phyloP scores from a whole-genome alignment of 768 basidiomycete genomes.

The Tricholoma flavovirens region DNA sequence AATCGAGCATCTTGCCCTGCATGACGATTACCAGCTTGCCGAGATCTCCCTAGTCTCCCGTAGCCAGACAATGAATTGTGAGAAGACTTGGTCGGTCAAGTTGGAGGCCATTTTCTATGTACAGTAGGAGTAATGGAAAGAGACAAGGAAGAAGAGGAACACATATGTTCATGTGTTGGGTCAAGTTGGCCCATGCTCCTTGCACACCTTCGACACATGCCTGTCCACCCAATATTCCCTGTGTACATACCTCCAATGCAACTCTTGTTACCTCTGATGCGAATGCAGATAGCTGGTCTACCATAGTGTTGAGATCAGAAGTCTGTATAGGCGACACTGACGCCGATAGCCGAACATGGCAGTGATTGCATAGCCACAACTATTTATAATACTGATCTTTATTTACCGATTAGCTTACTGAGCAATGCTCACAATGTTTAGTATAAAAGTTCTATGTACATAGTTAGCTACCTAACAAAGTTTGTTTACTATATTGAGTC shows the following conservation, averaged over 20 bases:
- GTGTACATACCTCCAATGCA: constrained; percentile 50
- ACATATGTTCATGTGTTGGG: constrained; percentile 78
- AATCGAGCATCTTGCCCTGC: constrained; percentile 84
- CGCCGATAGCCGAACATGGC: too few relatives aligned
- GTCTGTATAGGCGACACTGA: too few relatives aligned
- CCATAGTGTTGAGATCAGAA: too few relatives aligned
- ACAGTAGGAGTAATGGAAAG: constrained; percentile 14
- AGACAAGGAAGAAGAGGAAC: neutral
- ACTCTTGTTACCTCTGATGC: constrained; percentile 78
- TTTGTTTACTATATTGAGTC: too few relatives aligned
- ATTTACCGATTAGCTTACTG: too few relatives aligned
- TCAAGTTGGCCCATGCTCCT: constrained; percentile 90
- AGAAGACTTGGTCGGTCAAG: too few relatives aligned
- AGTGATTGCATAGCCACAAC: too few relatives aligned
- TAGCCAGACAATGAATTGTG: constrained; percentile 91
- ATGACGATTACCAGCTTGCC: constrained; percentile 89
- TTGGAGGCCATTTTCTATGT: constrained; percentile 52
- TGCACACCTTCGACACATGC: constrained; percentile 87
- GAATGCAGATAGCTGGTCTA: constrained; percentile 71
- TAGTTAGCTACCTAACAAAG: too few relatives aligned
- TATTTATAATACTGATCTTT: too few relatives aligned
- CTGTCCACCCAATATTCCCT: constrained; percentile 87
- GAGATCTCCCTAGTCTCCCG: constrained; percentile 85
- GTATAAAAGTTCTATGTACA: too few relatives aligned
- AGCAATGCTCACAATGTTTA: too few relatives aligned